Evolutionary conservation across 345 rosid species (phyloP).

Genomic region (Geranium rotundifolium): DNA sequence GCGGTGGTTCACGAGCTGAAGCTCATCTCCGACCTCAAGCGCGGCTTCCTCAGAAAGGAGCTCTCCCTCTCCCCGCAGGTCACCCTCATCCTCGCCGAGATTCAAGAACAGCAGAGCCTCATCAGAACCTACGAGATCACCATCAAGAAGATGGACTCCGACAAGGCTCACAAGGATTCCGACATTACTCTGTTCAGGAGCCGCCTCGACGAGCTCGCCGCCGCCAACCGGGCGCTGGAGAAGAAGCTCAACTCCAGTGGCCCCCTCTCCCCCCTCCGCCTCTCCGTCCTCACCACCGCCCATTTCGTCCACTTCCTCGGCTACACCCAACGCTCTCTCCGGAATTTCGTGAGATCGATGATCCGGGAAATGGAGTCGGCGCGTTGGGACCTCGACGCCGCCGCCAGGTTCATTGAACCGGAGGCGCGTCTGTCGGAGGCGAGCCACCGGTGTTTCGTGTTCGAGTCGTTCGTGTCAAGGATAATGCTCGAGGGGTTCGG

Average conservation of each 20-base stretch:
- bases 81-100: constrained; percentile 79
- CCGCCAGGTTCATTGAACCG: constrained; percentile 48
- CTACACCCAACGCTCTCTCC: constrained; percentile 41
- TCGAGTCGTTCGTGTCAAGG: constrained; percentile 64
- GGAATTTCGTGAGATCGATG: constrained; percentile 55
- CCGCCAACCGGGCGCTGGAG: constrained; percentile 43
- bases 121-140: constrained; percentile 80
- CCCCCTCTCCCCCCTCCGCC: constrained; percentile 30
- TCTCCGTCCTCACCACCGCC: constrained; percentile 26
- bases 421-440: constrained; percentile 28
- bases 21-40: constrained; percentile 60
- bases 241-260: constrained; percentile 64
- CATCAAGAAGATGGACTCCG: constrained; percentile 55
- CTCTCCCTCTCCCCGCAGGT: constrained; percentile 80
- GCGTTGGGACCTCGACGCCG: constrained; percentile 71
- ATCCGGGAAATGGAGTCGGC: constrained; percentile 74
- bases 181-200: constrained; percentile 25
- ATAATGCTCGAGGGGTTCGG: constrained; percentile 61
- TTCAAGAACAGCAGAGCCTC: constrained; percentile 90
- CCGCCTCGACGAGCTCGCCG: constrained; percentile 22
- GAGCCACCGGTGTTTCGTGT: constrained; percentile 43
- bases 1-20: constrained; percentile 77
- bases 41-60: constrained; percentile 49
- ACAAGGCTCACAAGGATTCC: constrained; percentile 30
- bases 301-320: constrained; percentile 51